These are phyloP conservation scores for Trichomonas tenax DNA, from an alignment of 208 protist genomes.

Conservation along the genomic window DNA sequence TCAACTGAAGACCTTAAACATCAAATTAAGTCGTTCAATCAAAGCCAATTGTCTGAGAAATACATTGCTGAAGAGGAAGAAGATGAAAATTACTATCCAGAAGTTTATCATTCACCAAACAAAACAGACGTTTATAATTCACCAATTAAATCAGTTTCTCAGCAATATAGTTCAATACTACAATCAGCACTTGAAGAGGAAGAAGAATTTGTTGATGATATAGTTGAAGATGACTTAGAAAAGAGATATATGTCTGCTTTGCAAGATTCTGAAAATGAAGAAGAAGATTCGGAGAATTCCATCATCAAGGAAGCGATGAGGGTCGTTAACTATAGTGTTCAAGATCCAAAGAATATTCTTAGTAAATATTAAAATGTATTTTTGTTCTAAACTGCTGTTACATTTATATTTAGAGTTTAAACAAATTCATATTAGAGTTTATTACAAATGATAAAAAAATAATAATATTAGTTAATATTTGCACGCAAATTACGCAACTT, in stretches of 20 bases:
- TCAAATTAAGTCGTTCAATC: background rate
- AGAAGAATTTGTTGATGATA: background rate
- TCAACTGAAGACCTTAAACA: background rate
- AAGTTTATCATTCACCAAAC: background rate
- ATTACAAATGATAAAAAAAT: no score
- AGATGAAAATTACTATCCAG: background rate
- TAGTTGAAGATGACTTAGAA: background rate
- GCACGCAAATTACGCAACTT: background rate
- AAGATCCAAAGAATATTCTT: background rate
- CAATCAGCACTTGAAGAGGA: background rate
- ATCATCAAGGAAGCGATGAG: background rate
- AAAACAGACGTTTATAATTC: background rate
- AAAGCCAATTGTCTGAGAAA: background rate
- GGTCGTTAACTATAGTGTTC: background rate
- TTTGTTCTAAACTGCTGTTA: no score
- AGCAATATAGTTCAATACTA: background rate
- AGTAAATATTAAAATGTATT: background rate
- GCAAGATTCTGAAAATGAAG: background rate
- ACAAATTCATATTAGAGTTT: no score
- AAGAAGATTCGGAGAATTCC: background rate
- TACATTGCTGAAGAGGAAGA: background rate
- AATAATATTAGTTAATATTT: background rate
- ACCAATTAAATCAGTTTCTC: background rate
- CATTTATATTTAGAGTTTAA: no score
- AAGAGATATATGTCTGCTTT: background rate